phyloP scores from a whole-genome alignment of 768 basidiomycete genomes.

The Leccinum broughii region DNA sequence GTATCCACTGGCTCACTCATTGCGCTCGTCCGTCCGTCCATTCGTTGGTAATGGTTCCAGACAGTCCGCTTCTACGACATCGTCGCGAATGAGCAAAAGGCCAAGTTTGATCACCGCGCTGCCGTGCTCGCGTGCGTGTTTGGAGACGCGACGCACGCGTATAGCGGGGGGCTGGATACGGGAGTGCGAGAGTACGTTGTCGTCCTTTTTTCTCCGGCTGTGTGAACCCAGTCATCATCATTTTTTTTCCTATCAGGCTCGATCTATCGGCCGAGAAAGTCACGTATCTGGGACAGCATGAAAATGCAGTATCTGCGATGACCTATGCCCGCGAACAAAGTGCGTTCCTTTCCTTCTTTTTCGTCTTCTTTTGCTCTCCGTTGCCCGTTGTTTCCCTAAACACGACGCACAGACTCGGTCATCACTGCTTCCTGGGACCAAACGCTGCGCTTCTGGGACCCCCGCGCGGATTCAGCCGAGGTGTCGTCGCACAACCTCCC shows the following conservation, averaged over 20 bases:
- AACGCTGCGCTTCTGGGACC: slow-evolving; percentile 86
- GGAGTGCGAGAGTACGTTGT: slow-evolving; percentile 68
- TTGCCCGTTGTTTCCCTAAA: neutral
- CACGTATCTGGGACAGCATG: slow-evolving; percentile 76
- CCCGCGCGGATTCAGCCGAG: slow-evolving; percentile 56
- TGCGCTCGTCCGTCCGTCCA: neutral
- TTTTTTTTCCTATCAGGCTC: slow-evolving; percentile 41
- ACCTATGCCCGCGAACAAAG: slow-evolving; percentile 66
- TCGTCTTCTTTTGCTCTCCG: neutral
- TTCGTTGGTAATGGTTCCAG: slow-evolving; percentile 43
- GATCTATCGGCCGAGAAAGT: slow-evolving; percentile 75
- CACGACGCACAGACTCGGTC: slow-evolving; percentile 52
- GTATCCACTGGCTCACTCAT: slow-evolving; percentile 25
- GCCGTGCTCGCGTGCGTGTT: slow-evolving; percentile 86
- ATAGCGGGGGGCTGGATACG: slow-evolving; percentile 86
- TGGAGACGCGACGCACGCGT: slow-evolving; percentile 62
- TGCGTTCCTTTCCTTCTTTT: slow-evolving; percentile 34
- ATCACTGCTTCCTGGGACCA: slow-evolving; percentile 94
- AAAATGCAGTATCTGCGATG: slow-evolving; percentile 77
- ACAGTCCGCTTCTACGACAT: slow-evolving; percentile 59
- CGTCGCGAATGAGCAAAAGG: slow-evolving; percentile 59
- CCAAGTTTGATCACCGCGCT: slow-evolving; percentile 87
- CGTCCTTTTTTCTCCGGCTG: neutral
- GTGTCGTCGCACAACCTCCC: slow-evolving; percentile 66
- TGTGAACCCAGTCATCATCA: neutral